Evolutionary conservation across 768 basidiomycete species (phyloP).

Genomic region (Lepiota venenata): DNA sequence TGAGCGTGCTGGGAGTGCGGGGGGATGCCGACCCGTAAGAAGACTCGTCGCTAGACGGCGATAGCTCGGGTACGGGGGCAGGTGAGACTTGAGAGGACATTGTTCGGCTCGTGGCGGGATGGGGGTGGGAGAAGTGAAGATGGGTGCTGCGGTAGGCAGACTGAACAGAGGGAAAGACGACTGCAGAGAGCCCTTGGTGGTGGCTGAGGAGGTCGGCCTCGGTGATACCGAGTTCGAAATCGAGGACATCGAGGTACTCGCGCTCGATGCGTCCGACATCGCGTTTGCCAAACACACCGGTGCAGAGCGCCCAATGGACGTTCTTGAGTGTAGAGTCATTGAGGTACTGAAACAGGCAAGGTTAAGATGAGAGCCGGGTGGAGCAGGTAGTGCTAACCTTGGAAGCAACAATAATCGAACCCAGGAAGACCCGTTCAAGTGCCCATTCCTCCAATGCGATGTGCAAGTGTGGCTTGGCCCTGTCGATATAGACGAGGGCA

Average conservation of each 20-base stretch:
- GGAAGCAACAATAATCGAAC: constrained; percentile 83
- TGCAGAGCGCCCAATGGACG: constrained; percentile 86
- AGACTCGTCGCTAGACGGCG: constrained; percentile 21
- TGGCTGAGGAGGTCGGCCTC: constrained; percentile 61
- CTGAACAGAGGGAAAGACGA: constrained; percentile 16
- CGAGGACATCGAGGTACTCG: constrained; percentile 77
- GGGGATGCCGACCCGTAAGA: constrained; percentile 25
- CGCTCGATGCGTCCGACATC: constrained; percentile 81
- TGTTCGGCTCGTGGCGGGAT: constrained; percentile 16
- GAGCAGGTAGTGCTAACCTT: constrained; percentile 49
- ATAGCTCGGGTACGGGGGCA: constrained; percentile 11
- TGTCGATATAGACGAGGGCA: constrained; percentile 71
- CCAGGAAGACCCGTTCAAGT: constrained; percentile 86
- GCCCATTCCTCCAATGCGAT: constrained; percentile 86
- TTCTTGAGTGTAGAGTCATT: constrained; percentile 92
- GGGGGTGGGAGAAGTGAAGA: constrained; percentile 21
- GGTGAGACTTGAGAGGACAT: neutral
- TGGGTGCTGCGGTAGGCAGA: constrained; percentile 14
- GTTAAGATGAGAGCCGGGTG: constrained; percentile 13
- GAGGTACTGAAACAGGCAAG: constrained; percentile 51
- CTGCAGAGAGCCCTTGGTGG: constrained; percentile 35
- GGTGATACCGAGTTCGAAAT: constrained; percentile 65
- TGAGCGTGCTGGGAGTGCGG: constrained; percentile 22
- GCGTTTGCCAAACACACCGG: constrained; percentile 77
- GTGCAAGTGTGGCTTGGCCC: constrained; percentile 75